These are phyloP conservation scores for Mangifera indica DNA, from an alignment of 345 rosid species.

Conservation along the genomic window DNA sequence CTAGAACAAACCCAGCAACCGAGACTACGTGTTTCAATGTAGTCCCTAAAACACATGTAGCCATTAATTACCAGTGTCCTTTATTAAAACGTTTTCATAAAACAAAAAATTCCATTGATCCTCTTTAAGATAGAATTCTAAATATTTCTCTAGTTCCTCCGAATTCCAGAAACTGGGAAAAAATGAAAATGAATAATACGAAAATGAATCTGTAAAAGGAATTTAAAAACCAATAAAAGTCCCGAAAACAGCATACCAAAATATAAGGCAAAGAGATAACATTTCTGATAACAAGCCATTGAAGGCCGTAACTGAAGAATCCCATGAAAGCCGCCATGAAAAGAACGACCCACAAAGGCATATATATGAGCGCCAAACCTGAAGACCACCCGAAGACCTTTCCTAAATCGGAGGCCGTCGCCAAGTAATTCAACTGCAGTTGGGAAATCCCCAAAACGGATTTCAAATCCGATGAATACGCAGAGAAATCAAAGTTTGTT, in stretches of 20 bases:
- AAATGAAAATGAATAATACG: background rate
- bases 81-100: no score
- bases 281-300: conserved; percentile 72
- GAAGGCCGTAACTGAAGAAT: conserved; percentile 73
- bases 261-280: conserved; percentile 71
- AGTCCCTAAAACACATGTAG: no score
- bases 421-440: conserved; percentile 82
- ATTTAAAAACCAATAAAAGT: background rate
- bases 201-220: background rate
- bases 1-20: no score
- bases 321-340: conserved; percentile 88
- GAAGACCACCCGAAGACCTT: conserved; percentile 96
- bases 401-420: conserved; percentile 94
- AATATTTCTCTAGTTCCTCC: no score
- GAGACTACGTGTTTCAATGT: no score
- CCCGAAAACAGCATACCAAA: conserved; percentile 40
- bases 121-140: no score
- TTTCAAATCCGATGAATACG: conserved; percentile 77
- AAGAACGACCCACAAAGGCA: conserved; percentile 71
- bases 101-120: no score
- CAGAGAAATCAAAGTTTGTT: conserved; percentile 94
- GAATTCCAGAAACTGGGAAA: no score
- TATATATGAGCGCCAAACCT: conserved; percentile 72
- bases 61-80: no score
- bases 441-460: conserved; percentile 77